Base-by-base conservation (phyloP, 2,329 filamentous ascomycete genomes). In the Colletotrichum chlorophyti region DNA sequence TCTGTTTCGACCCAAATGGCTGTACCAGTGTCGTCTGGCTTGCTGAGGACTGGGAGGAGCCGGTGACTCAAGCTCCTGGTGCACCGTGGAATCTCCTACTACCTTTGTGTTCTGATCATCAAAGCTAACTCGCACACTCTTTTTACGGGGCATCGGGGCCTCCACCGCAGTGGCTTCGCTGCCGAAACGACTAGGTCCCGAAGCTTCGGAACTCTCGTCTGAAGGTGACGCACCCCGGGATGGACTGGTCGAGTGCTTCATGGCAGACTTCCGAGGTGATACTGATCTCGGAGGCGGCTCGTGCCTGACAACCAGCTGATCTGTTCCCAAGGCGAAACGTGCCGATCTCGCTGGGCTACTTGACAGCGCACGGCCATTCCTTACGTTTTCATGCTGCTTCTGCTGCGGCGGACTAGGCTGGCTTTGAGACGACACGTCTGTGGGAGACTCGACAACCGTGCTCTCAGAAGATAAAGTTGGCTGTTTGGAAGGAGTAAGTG, bases 51-150 rank as follows among this genome's bases (percentile, higher is more conserved):
- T 78, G 31, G 70, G 63, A 2, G 73, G 49, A 17, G 74, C 59
- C 4, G 78, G 72, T 1, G 78, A 76, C 7, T 79, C 77, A 1
- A 70, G 64, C 40, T 76, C 71, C 2, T 71, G 65, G 4, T 70
- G 63, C 9, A 71, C 66, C 7, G 73, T 72, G 9, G 79, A 72
- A 48, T 85, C 79, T 6, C 80, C 82, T 19, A 85, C 78, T 2
- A 85, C 74, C 9, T 83, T 74, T 8, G 80, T 83, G n/a, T 74
- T 79, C 29, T 83, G 81, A 46, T 91, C 89, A 62, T 91, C 88
- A 68, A 93, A 97, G 74, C 92, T 97, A 42, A 93, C 90, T 21
- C 90, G 81, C 1, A 84, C 83, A 34, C 80, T 83, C 71, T 89
- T 91, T 73, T 86, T 91, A 58, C 84, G 79, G 15, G 73, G 65